These are phyloP conservation scores for Aspergillus quadrilineatus DNA, from an alignment of 2,329 filamentous ascomycete genomes.

Conservation along the genomic window DNA sequence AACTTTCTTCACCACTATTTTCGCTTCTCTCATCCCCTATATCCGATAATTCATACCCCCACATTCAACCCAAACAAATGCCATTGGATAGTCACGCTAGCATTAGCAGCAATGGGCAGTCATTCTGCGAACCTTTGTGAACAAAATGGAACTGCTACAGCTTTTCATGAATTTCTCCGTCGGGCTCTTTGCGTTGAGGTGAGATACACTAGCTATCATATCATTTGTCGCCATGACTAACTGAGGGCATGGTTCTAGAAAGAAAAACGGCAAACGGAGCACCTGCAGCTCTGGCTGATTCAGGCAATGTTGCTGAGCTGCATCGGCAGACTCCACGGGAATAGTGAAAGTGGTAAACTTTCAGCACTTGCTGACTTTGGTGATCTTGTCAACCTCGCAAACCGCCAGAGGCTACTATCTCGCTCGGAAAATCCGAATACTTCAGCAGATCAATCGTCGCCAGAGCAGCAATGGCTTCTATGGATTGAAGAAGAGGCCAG, in stretches of 20 bases:
- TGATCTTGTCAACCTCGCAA: conserved; percentile 29
- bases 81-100: conserved; percentile 43
- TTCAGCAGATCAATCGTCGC: conserved; percentile 7
- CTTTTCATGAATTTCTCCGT: conserved; percentile 45
- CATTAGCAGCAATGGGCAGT: conserved; percentile 43
- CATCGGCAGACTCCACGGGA: conserved; percentile 32
- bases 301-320: conserved; percentile 35
- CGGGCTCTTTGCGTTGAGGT: conserved; percentile 39
- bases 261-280: conserved; percentile 21
- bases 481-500: conserved; percentile 42
- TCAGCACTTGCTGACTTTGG: conserved; percentile 28
- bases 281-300: conserved; percentile 28
- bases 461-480: conserved; percentile 29
- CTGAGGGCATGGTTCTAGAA: conserved; percentile 23
- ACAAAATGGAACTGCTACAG: conserved; percentile 29
- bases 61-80: conserved; percentile 37
- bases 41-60: conserved; percentile 42
- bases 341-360: conserved; percentile 24
- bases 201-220: conserved; percentile 5
- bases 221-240: not conserved
- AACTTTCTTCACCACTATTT: conserved; percentile 39
- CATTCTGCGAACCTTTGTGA: conserved; percentile 32
- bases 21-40: conserved; percentile 40
- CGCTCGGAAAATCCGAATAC: conserved; percentile 14
- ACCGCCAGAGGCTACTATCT: conserved; percentile 24